Base-by-base conservation (phyloP, 495 filamentous ascomycete species). In the Penicillium manginii region DNA sequence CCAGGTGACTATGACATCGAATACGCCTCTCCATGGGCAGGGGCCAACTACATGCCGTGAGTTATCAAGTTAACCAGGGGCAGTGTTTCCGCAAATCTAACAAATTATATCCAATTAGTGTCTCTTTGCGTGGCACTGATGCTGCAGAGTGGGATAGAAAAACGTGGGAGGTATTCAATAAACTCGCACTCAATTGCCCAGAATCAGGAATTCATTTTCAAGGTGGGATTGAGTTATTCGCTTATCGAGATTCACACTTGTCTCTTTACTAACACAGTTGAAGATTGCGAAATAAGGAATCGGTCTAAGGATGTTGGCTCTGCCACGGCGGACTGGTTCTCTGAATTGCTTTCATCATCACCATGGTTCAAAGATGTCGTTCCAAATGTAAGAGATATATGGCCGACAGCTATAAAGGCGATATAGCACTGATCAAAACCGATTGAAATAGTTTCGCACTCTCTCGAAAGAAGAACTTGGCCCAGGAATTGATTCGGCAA, bases 1-100 rank as follows among this genome's bases (percentile, higher is more conserved):
- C 93, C 93, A 0, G 93, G 93, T 22, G 93, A 97, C 75, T 96
- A 93, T 72, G 90, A 96, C 65, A 86, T 91, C 58, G 91, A 96
- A 81, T 97, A 96, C 65, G 86, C 90, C 0, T 93, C 89, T 3
- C 93, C 93, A 0, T 96, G 90, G 88, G 93, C 93, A 10, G 93
- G 93, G 23, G 93, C 93, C 4, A 94, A 96, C 69, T 91, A 85
- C 54, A 58, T 92, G 52, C 93, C 93, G 89, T 93, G 63, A 21
- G 55, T 48, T 21, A 14, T 39, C 12, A 39, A 15, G 12, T 14
- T 6, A n/a, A n/a, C n/a, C n/a, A n/a, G n/a, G n/a, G n/a, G n/a
- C n/a, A n/a, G n/a, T n/a, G n/a, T n/a, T n/a, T 31, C n/a, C 2
- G 18, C 8, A n/a, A 15, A 39, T 21, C 31, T 18, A 52, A 37